Evolutionary conservation across 2,329 filamentous ascomycete species (phyloP).

Genomic region (Apiospora arundinis): DNA sequence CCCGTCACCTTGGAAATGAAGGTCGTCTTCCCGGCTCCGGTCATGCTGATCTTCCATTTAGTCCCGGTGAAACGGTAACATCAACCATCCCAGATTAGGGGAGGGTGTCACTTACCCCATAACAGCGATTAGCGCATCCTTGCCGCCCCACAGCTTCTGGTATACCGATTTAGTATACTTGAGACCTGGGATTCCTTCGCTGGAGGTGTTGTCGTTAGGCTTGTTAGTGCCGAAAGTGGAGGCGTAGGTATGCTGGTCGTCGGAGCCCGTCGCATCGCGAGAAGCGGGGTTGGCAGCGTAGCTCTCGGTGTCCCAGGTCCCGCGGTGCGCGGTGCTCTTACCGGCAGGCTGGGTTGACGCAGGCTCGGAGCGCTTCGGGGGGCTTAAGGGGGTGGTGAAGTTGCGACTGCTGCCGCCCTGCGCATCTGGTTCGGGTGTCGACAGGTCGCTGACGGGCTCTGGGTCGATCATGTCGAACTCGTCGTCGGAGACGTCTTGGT

Average conservation of each 20-base stretch:
- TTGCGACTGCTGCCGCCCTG: background rate
- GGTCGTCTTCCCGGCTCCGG: constrained; percentile 46
- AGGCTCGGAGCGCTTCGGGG: background rate
- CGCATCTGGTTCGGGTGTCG: background rate
- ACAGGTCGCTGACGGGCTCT: constrained; percentile 19
- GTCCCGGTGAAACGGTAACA: background rate
- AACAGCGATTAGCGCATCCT: constrained; percentile 20
- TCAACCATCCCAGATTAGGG: background rate
- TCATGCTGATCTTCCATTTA: constrained; percentile 34
- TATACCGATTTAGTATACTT: constrained; percentile 16
- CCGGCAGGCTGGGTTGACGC: background rate
- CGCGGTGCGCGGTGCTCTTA: background rate
- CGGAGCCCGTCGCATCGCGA: background rate
- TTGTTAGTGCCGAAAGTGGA: constrained; percentile 13
- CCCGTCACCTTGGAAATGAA: constrained; percentile 45
- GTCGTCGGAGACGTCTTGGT: constrained; percentile 16
- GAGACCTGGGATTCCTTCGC: constrained; percentile 8
- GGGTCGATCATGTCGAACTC: constrained; percentile 19
- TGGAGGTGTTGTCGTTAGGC: background rate
- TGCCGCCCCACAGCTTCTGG: constrained; percentile 20
- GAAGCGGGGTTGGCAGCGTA: background rate
- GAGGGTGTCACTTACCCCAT: constrained; percentile 9
- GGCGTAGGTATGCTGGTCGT: background rate
- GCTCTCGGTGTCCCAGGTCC: background rate
- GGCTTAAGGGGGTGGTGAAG: background rate